These are phyloP conservation scores for Alnus glutinosa DNA, from an alignment of 306 rosid genomes.

Conservation along the genomic window DNA sequence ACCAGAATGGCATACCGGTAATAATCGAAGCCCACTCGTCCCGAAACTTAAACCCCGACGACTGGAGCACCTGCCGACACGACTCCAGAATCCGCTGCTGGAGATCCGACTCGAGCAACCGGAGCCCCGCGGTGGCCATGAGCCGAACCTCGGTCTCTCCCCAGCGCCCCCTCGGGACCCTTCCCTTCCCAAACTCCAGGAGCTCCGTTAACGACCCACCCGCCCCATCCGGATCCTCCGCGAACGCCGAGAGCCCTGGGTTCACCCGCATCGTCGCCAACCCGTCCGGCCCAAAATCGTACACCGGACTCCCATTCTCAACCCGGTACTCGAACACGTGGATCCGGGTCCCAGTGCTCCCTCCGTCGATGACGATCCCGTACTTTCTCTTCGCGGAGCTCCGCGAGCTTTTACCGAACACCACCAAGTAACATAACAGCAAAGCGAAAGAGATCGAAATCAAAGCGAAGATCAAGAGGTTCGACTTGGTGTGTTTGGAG, in stretches of 20 bases:
- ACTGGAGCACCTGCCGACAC: slow-evolving; percentile 53
- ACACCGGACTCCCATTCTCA: slow-evolving; percentile 30
- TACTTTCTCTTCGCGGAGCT: slow-evolving; percentile 32
- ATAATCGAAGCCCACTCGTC: slow-evolving; percentile 92
- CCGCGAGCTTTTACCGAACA: slow-evolving; percentile 13
- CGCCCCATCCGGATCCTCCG: slow-evolving; percentile 56
- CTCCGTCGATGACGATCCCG: slow-evolving; percentile 79
- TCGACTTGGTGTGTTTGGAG: slow-evolving; percentile 35
- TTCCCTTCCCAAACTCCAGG: slow-evolving; percentile 61
- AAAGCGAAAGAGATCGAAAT: slow-evolving; percentile 37
- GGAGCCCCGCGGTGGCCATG: slow-evolving; percentile 95
- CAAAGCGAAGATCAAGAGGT: slow-evolving; percentile 20
- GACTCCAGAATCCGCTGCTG: slow-evolving; percentile 66
- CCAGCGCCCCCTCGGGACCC: slow-evolving; percentile 72
- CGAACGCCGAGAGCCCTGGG: slow-evolving; percentile 79
- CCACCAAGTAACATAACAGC: slow-evolving; percentile 34
- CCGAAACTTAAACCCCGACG: slow-evolving; percentile 68
- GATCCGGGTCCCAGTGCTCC: slow-evolving; percentile 86
- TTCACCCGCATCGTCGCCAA: slow-evolving; percentile 62
- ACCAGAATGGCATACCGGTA: slow-evolving; percentile 46
- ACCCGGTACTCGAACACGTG: slow-evolving; percentile 57
- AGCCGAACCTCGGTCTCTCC: slow-evolving; percentile 70
- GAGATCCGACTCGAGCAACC: slow-evolving; percentile 50
- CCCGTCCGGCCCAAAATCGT: slow-evolving; percentile 56
- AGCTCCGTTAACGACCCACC: slow-evolving; percentile 62